Base-by-base conservation (phyloP, 192 early-diverging fungal genomes). In the Backusella parvicylindrica region DNA sequence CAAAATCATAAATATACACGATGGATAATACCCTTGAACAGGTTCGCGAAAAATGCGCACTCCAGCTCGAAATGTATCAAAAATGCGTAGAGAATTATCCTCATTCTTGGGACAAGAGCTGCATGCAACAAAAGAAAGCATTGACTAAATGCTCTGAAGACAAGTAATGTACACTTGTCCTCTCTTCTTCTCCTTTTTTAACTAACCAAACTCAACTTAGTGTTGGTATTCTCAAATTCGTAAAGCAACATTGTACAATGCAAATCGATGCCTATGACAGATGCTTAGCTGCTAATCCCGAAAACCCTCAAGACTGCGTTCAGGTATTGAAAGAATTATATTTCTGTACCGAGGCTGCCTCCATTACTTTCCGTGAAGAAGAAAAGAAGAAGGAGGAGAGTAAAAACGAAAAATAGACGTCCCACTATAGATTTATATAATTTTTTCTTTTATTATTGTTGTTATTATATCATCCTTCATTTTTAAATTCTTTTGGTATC, bases 141-240 rank as follows among this genome's bases (percentile, higher is more conserved):
- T 74, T 89, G 8, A 87, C 88, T 8, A 83, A 84, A 75, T 89
- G 88, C 36, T 89, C 88, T 23, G 86, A 89, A 64, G 84, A 87
- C 73, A 87, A 89, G 87, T 88, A 85, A 64, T 38, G 7, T 21
- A 43, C 12, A 68, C 35, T 31, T 35, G n/a, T 38, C 21, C 30
- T 36, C 33, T 16, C 36, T 23, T 69, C 47, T 32, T 49, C 5
- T 60, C 67, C 40, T 26, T 30, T 26, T 73, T 37, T 32, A n/a
- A 68, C 73, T 56, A 32, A 13, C 68, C 63, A 74, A 26, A 63
- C 6, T 41, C 4, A 71, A 6, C 65, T 16, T 79, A 86, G 85
- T 75, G 88, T 89, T 26, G 85, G 85, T 11, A 83, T 89, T 23
- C 81, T 89, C 65, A 87, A 87, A 76, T 82, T 78, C 75, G 88